These are phyloP conservation scores for Aspergillus quadricinctus DNA, from an alignment of 2,329 filamentous ascomycete genomes.

Conservation along the genomic window DNA sequence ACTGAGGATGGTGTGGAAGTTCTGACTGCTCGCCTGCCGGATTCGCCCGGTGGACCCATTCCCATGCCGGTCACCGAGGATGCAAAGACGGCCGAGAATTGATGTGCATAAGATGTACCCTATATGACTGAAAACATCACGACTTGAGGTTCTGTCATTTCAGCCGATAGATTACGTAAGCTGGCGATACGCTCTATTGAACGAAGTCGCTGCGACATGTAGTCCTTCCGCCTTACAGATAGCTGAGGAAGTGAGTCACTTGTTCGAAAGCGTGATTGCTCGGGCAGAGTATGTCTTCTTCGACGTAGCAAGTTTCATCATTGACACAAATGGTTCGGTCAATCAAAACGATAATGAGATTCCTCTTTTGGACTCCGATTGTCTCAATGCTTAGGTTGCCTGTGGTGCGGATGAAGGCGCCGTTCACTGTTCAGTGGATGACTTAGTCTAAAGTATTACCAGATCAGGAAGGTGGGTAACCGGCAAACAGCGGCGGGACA, in stretches of 20 bases:
- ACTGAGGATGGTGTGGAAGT: constrained; percentile 80
- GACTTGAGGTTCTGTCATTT: neutral
- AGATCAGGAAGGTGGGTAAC: neutral
- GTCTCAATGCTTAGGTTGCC: neutral
- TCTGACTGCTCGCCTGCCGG: constrained; percentile 65
- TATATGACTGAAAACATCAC: neutral
- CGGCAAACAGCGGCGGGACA: neutral
- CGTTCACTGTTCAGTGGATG: neutral
- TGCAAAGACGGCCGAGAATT: neutral
- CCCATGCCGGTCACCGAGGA: constrained; percentile 46
- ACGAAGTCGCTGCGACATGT: neutral
- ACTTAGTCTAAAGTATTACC: neutral
- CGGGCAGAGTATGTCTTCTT: neutral
- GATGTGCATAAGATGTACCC: neutral
- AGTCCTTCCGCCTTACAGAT: neutral
- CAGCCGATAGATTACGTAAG: neutral
- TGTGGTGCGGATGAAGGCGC: neutral
- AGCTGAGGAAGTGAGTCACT: neutral
- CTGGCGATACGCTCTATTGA: neutral
- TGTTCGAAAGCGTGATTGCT: neutral
- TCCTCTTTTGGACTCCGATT: neutral
- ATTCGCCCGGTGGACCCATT: constrained; percentile 72
- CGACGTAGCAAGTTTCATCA: neutral
- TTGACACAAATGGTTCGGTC: too few relatives aligned
- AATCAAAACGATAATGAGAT: neutral